phyloP scores from a whole-genome alignment of 495 filamentous ascomycete genomes.

The Penicilliopsis zonata region DNA sequence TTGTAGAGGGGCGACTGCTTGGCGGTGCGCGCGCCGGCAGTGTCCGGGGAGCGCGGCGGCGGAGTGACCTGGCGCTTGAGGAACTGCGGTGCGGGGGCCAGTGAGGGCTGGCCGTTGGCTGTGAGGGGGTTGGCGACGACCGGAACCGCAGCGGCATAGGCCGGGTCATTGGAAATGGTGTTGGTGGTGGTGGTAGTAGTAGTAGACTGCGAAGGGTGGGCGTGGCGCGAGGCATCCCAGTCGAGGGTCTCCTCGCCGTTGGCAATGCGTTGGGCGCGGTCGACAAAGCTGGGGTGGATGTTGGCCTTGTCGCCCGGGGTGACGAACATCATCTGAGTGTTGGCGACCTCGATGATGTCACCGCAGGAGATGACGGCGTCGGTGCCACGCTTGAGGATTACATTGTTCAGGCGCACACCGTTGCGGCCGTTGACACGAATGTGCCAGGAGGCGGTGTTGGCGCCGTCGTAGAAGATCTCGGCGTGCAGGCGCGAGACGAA shows the following conservation, averaged over 20 bases:
- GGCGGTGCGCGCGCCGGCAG: conserved; percentile 31
- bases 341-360: conserved; percentile 78
- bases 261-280: conserved; percentile 34
- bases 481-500: conserved; percentile 84
- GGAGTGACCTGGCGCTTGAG: conserved; percentile 59
- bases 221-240: conserved; percentile 29
- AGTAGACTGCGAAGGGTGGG: conserved; percentile 17
- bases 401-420: conserved; percentile 70
- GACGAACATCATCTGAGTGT: conserved; percentile 96
- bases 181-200: too few species aligned
- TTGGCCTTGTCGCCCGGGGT: conserved; percentile 52
- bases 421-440: conserved; percentile 83
- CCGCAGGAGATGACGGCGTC: conserved; percentile 62
- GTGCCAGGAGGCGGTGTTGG: conserved; percentile 55
- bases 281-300: conserved; percentile 45
- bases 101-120: conserved; percentile 39
- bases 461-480: conserved; percentile 65
- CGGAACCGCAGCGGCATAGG: conserved; percentile 4
- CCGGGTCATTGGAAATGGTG: conserved; percentile 3
- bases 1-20: conserved; percentile 49
- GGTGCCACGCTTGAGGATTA: conserved; percentile 49
- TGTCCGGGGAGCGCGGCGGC: conserved; percentile 37
- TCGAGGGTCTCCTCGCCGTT: conserved; percentile 30
- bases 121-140: conserved; percentile 13
- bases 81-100: conserved; percentile 59